These are phyloP conservation scores for Penstemon barbatus DNA, from an alignment of 257 asterid species.

Conservation along the genomic window DNA sequence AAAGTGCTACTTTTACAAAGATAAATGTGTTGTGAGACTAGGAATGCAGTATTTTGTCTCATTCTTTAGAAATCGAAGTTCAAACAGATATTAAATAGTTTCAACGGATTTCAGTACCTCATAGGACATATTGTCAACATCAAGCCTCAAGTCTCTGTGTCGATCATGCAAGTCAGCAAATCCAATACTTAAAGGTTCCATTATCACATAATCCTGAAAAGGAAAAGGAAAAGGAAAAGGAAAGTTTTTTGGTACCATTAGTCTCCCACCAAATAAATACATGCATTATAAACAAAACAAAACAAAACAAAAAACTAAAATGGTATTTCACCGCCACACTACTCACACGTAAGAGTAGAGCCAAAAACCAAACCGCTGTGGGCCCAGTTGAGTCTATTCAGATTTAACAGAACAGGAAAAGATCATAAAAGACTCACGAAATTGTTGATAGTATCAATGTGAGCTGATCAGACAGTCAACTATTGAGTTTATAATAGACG, in stretches of 20 bases:
- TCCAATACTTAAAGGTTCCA: constrained; percentile 61
- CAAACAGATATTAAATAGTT: not conserved
- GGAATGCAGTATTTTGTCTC: too few species aligned
- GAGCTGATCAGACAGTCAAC: not conserved
- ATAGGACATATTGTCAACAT: constrained; percentile 88
- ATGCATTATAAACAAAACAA: too few species aligned
- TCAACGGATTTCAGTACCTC: constrained; percentile 55
- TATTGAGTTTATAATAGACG: too few species aligned
- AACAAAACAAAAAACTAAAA: too few species aligned
- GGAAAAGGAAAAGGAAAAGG: not conserved
- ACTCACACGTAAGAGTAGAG: not conserved
- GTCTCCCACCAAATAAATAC: not conserved
- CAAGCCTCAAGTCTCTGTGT: constrained; percentile 91
- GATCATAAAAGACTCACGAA: not conserved
- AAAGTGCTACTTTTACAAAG: too few species aligned
- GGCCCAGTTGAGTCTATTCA: not conserved
- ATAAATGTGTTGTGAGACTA: too few species aligned
- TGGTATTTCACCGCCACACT: not conserved
- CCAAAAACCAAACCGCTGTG: not conserved
- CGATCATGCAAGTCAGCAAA: constrained; percentile 72
- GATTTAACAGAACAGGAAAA: too few species aligned
- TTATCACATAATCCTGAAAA: constrained; percentile 60
- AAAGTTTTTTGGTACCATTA: not conserved
- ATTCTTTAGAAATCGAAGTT: too few species aligned
- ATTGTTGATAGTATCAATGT: not conserved